Percentiles rank a stretch among this genome's conserved stretches.
These are phyloP conservation scores for Trypethelium eluteriae DNA, from an alignment of 495 filamentous ascomycete genomes.

Conservation along the genomic window DNA sequence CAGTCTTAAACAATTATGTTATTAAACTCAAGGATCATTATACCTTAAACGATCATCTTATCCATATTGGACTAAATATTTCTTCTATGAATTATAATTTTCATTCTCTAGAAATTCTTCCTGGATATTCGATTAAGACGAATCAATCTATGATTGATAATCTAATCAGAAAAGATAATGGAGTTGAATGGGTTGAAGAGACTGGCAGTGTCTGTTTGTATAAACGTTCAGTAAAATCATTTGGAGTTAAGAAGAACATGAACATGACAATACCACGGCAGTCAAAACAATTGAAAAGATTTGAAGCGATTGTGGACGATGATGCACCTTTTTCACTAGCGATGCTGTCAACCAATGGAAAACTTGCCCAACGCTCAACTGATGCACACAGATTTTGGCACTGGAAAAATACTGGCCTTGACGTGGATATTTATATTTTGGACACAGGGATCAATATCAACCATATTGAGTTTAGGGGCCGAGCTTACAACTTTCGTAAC, in stretches of 20 bases:
- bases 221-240: neutral
- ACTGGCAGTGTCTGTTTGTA: neutral
- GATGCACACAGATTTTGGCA: neutral
- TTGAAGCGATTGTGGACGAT: neutral
- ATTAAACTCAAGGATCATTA: slow-evolving; percentile 1
- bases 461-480: slow-evolving; percentile 1
- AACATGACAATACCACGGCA: no score
- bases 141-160: neutral
- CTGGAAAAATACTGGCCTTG: neutral
- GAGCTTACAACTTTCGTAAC: neutral
- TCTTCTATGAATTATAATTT: neutral
- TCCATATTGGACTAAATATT: neutral
- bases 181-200: neutral
- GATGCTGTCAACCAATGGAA: neutral
- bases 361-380: neutral
- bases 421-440: neutral
- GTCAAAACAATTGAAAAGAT: neutral
- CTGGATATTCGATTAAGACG: neutral
- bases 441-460: neutral
- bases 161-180: neutral
- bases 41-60: neutral
- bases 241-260: neutral
- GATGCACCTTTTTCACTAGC: neutral
- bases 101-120: neutral
- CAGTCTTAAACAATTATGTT: neutral